Percentiles rank a stretch among this genome's conserved stretches.
Conservation (phyloP, 2,329 filamentous ascomycete species). For the Diaporthe vaccinii region DNA sequence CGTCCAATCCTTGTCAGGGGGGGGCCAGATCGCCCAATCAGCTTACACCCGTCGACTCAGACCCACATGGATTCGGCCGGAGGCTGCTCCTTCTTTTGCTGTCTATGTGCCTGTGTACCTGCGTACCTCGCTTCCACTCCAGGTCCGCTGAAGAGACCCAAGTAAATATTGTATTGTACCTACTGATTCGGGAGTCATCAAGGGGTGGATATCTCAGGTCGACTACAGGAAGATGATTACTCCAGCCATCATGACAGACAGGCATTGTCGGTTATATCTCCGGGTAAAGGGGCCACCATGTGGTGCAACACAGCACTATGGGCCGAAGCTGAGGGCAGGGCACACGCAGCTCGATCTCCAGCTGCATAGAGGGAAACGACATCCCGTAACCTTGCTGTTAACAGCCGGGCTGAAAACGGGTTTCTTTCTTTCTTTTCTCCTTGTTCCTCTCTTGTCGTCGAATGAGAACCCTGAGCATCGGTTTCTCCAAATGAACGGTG, state of each 20-base stretch:
- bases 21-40: slow-evolving; percentile 16
- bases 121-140: slow-evolving; percentile 17
- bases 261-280: neutral
- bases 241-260: slow-evolving; percentile 8
- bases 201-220: neutral
- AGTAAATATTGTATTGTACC: neutral
- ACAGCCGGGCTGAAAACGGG: neutral
- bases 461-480: neutral
- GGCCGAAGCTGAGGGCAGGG: neutral
- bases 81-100: neutral
- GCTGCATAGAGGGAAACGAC: slow-evolving; percentile 3
- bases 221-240: slow-evolving; percentile 2
- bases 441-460: neutral
- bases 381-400: slow-evolving; percentile 11
- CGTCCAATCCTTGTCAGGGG: slow-evolving; percentile 16
- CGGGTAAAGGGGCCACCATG: slow-evolving; percentile 6
- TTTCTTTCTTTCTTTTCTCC: neutral
- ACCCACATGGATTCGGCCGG: slow-evolving; percentile 12
- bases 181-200: neutral
- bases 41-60: slow-evolving; percentile 20
- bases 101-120: neutral
- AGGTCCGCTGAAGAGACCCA: neutral
- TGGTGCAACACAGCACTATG: neutral
- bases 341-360: slow-evolving; percentile 5
- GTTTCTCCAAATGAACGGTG: slow-evolving; percentile 1